Evolutionary conservation across 768 basidiomycete species (phyloP), one percentile per base, ranked within the genome.

Genomic region (Scleroderma citrinum): DNA sequence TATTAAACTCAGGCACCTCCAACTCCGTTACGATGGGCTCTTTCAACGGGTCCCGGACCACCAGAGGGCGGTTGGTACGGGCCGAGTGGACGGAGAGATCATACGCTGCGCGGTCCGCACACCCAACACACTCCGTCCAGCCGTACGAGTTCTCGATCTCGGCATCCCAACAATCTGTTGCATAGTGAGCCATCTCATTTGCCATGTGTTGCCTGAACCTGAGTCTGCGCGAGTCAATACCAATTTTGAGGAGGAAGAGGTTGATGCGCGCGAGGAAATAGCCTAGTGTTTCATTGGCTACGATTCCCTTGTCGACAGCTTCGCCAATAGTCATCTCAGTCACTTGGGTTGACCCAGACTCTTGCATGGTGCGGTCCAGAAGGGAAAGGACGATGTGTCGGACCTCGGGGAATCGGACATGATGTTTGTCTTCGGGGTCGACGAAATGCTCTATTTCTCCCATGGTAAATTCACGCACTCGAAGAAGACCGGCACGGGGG

Each of bases 171-270:
- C 96, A 99, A 70, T 98, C 95, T 34, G 92, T 81, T 47, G 96
- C 95, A 66, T 99, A 99, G 68, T 98, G 96, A 1, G 96, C 96
- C 95, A 98, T 98, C 75, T 98, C 96, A 70, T 98, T 99, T 32
- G 71, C 78, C 96, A 98, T 98, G 67, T 99, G 96, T 63, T 99
- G 96, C 30, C 96, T 78, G 80, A 97, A 98, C 46, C 96, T 81
- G 54, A 97, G 73, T 7, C 92, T 81, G 41, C 63, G 54, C 13
- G 85, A 83, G 72, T 94, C 76, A 68, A 99, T 86, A 52, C 95
- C 96, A 61, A 98, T 91, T 69, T 87, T 87, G 57, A 83, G 59
- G 44, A 98, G 75, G 78, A 94, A 98, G 53, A 84, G 81, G 69
- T 85, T 81, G 60, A 96, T 94, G 46, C 95, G 82, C 41, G 83